Conservation (phyloP, 1,139 yeast genomes). For the Debaryomyces psychrophilus region DNA sequence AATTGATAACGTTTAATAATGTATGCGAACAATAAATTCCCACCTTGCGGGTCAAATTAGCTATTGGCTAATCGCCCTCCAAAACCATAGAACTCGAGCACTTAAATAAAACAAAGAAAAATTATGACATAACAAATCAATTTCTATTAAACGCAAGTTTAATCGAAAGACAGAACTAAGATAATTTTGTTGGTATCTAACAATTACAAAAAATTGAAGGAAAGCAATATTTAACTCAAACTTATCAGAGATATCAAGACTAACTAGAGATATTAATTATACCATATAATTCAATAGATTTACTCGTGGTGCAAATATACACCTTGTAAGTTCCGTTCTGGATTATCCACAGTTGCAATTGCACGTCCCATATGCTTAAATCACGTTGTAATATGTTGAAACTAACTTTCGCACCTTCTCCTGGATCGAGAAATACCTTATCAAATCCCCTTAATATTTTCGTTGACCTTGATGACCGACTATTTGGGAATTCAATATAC, state of each 20-base stretch:
- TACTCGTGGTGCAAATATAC: constrained; percentile 56
- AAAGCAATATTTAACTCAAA: neutral
- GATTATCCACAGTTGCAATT: constrained; percentile 62
- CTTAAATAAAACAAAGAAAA: neutral
- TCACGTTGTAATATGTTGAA: constrained; percentile 59
- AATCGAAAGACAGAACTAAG: too few species aligned
- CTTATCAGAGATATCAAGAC: neutral
- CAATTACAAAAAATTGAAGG: neutral
- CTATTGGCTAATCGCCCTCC: neutral
- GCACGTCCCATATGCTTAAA: constrained; percentile 61
- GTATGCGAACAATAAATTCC: neutral
- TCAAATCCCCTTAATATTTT: constrained; percentile 62
- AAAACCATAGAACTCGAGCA: neutral
- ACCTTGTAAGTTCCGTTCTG: constrained; percentile 60
- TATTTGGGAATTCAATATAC: constrained; percentile 58
- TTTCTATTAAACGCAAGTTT: too few species aligned
- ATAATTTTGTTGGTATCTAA: neutral
- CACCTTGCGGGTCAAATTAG: neutral
- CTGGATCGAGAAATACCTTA: constrained; percentile 54
- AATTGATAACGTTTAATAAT: neutral
- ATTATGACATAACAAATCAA: too few species aligned
- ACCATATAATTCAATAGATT: constrained; percentile 52
- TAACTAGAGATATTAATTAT: constrained; percentile 46
- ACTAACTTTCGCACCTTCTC: constrained; percentile 37
- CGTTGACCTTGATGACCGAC: constrained; percentile 47